Percentiles rank a stretch among this genome's conserved stretches.
Conservation (phyloP, 2,329 filamentous ascomycete genomes). For the Malbranchea zuffiana region DNA sequence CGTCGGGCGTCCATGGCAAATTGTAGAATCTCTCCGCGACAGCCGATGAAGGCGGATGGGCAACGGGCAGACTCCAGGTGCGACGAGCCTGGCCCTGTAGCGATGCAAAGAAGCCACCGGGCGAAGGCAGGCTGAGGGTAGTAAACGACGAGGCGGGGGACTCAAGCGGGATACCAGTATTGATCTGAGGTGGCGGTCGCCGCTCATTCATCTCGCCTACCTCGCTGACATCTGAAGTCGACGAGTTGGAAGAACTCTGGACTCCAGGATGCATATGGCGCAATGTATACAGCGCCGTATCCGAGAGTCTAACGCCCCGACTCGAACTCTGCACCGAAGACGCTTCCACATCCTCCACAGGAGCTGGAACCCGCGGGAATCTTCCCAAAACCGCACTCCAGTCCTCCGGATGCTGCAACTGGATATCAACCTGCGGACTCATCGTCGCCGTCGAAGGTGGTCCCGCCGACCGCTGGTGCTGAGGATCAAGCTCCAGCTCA, state of each 20-base stretch:
- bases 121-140: slow-evolving; percentile 77
- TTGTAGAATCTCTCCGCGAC: slow-evolving; percentile 90
- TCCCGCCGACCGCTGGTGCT: too few relatives aligned
- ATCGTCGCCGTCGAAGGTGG: slow-evolving; percentile 19
- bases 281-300: slow-evolving; percentile 68
- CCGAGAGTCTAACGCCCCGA: slow-evolving; percentile 60
- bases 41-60: slow-evolving; percentile 63
- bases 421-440: slow-evolving; percentile 26
- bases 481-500: slow-evolving; percentile 21
- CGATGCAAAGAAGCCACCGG: slow-evolving; percentile 81
- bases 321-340: slow-evolving; percentile 22
- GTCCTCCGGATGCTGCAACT: slow-evolving; percentile 38
- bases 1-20: slow-evolving; percentile 56
- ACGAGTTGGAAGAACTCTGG: slow-evolving; percentile 30
- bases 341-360: slow-evolving; percentile 16
- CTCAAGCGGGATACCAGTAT: slow-evolving; percentile 37
- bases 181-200: slow-evolving; percentile 38
- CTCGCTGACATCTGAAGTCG: slow-evolving; percentile 36
- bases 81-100: slow-evolving; percentile 63
- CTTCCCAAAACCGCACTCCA: slow-evolving; percentile 46
- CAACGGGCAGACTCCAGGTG: slow-evolving; percentile 63
- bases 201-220: slow-evolving; percentile 50
- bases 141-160: slow-evolving; percentile 59
- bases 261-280: slow-evolving; percentile 55
- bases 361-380: slow-evolving; percentile 31